Evolutionary conservation across 2,329 filamentous ascomycete genomes (phyloP), one percentile per base, ranked within the genome.

Genomic region (Simplicillium sp.): DNA sequence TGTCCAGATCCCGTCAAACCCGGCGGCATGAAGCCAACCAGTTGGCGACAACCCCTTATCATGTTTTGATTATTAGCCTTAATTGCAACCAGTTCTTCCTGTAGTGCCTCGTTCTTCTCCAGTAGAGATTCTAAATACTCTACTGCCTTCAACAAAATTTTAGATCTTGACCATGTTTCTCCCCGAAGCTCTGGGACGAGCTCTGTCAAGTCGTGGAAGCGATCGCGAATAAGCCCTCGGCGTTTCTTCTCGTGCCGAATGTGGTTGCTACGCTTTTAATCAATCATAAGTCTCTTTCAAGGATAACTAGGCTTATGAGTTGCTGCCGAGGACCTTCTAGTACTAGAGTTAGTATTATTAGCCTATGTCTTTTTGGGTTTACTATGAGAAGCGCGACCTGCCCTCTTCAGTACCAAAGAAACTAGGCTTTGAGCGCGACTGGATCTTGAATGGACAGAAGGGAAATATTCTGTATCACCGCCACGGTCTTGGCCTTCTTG

Each of bases 241-340:
- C 40, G 36, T 18, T 42, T 42, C 32, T 42, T 38, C 25, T 42
- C 40, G 28, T 42, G 40, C 7, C 40, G 40, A n/a, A 42, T 42
- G 31, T 42, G 40, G 33, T 42, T 42, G 36, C 40, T 37, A 3
- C 40, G 36, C 16, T 42, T 42, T 33, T 42, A 36, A 15, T 42
- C 40, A 6, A 42, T 39, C 13, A 36, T 42, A 20, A 42, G 40
- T 32, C 35, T 38, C 20, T 42, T 34, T 14, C 40, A 17, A 4
- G 36, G 39, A 11, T 15, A 32, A 12, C 28, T 41, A 1, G 28
- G 12, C 20, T 38, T 28, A 7, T 31, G 29, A 14, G 12, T 36
- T 9, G 36, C 20, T 11, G n/a, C 12, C 4, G 14, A 9, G 3
- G 15, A 37, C 6, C 29, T 18, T 1, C 17, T 31, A 4, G 17